phyloP scores from a whole-genome alignment of 192 early-diverging fungal species.

The Cetraspora pellucida region DNA sequence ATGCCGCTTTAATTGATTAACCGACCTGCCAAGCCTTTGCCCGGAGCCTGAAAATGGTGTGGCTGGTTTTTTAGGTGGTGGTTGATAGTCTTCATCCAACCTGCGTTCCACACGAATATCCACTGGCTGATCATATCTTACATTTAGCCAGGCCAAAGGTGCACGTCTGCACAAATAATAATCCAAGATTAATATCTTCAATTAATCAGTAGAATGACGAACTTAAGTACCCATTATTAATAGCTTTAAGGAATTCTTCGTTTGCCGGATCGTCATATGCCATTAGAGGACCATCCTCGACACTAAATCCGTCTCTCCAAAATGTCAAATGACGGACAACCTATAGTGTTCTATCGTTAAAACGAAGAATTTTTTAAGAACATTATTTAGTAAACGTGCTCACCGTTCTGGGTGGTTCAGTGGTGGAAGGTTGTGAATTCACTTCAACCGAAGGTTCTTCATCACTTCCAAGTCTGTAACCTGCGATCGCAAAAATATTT shows the following conservation, averaged over 20 bases:
- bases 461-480: slow-evolving; percentile 57
- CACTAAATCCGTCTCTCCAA: slow-evolving; percentile 94
- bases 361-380: not conserved
- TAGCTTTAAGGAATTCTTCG: slow-evolving; percentile 80
- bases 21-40: slow-evolving; percentile 72
- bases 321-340: slow-evolving; percentile 82
- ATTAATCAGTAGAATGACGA: not conserved
- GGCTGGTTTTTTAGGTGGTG: slow-evolving; percentile 74
- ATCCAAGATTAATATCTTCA: not conserved
- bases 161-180: slow-evolving; percentile 64
- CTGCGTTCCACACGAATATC: slow-evolving; percentile 83
- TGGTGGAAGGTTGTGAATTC: not conserved
- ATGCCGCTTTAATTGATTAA: slow-evolving; percentile 31
- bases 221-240: slow-evolving; percentile 77
- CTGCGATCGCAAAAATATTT: slow-evolving; percentile 9
- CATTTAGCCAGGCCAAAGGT: slow-evolving; percentile 84
- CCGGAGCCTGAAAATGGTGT: slow-evolving; percentile 82
- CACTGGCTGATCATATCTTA: slow-evolving; percentile 86
- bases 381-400: not conserved
- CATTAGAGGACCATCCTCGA: slow-evolving; percentile 90
- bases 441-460: slow-evolving; percentile 46
- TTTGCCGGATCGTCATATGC: slow-evolving; percentile 86
- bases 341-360: slow-evolving; percentile 35
- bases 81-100: slow-evolving; percentile 84
- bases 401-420: slow-evolving; percentile 7